These are phyloP conservation scores for Pueraria montana DNA, from an alignment of 306 rosid species.

Conservation along the genomic window DNA sequence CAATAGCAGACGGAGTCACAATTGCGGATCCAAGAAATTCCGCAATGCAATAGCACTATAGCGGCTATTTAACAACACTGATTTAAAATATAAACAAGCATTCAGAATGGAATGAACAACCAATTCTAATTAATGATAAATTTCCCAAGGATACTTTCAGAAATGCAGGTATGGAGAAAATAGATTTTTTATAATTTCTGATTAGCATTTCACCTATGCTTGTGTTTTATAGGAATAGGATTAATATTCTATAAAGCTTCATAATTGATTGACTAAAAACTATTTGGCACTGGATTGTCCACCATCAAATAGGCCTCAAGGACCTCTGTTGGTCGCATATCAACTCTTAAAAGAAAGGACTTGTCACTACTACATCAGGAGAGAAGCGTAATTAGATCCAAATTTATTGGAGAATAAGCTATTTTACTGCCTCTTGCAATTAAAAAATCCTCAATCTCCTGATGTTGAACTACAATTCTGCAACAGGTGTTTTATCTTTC, in stretches of 20 bases:
- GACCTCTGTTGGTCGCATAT: neutral
- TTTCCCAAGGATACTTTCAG: neutral
- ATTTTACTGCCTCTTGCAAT: constrained; percentile 36
- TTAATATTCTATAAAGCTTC: neutral
- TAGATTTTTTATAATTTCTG: neutral
- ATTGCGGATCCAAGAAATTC: too few relatives aligned
- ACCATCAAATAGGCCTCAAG: neutral
- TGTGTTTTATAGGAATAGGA: constrained; percentile 21
- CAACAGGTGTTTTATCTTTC: neutral
- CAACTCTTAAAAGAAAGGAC: constrained; percentile 1
- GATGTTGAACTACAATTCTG: neutral
- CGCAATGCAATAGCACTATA: too few relatives aligned
- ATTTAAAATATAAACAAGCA: neutral
- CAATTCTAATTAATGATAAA: constrained; percentile 1
- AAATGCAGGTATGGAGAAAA: neutral
- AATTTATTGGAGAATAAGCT: constrained; percentile 4
- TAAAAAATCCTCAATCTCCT: constrained; percentile 30
- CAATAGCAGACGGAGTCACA: too few relatives aligned
- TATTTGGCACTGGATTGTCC: neutral
- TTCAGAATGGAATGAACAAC: constrained; percentile 10
- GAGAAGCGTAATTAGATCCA: constrained; percentile 30
- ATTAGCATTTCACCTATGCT: neutral
- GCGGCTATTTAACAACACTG: too few relatives aligned
- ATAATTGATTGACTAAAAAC: constrained; percentile 12
- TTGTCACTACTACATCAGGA: constrained; percentile 22